Evolutionary conservation across 1,284 basidiomycete genomes (phyloP).

Genomic region (Ustilago vetiveriae): DNA sequence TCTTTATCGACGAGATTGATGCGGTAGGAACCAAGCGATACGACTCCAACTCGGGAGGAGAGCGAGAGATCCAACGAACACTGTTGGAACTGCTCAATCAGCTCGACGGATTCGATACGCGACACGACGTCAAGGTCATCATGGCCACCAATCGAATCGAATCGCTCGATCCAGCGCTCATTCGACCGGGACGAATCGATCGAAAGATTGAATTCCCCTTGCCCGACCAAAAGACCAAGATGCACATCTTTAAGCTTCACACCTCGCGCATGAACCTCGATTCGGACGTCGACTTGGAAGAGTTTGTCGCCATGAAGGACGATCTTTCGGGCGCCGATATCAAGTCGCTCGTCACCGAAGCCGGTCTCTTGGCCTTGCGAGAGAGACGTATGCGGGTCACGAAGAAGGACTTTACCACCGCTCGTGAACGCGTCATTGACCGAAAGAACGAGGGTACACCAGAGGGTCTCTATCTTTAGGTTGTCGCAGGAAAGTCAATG

Average conservation of each 20-base stretch:
- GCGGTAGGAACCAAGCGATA: constrained; percentile 70
- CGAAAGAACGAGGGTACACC: constrained; percentile 65
- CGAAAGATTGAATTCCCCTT: constrained; percentile 80
- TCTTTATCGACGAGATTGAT: constrained; percentile 70
- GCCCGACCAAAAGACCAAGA: constrained; percentile 66
- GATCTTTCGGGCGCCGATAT: constrained; percentile 97
- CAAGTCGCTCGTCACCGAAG: constrained; percentile 80
- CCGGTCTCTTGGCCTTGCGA: constrained; percentile 89
- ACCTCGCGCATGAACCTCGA: constrained; percentile 93
- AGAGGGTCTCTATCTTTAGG: constrained; percentile 57
- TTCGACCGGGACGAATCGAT: constrained; percentile 98
- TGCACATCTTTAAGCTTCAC: constrained; percentile 95
- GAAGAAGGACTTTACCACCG: constrained; percentile 72
- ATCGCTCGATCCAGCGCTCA: constrained; percentile 92
- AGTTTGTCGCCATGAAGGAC: constrained; percentile 95
- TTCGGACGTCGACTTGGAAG: constrained; percentile 93
- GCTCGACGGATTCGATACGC: constrained; percentile 98
- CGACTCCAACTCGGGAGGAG: constrained; percentile 69
- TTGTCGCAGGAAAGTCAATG: too few species aligned
- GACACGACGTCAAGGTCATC: constrained; percentile 94
- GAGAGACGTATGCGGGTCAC: constrained; percentile 97
- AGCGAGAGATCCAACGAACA: constrained; percentile 69
- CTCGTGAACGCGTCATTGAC: constrained; percentile 64
- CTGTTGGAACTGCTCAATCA: constrained; percentile 72
- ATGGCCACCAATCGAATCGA: constrained; percentile 91